A percentile compares a stretch with the other conserved stretches of the same genome.
These are phyloP conservation scores for Penicillium concentricum DNA, from an alignment of 2,329 filamentous ascomycete species.

Conservation along the genomic window DNA sequence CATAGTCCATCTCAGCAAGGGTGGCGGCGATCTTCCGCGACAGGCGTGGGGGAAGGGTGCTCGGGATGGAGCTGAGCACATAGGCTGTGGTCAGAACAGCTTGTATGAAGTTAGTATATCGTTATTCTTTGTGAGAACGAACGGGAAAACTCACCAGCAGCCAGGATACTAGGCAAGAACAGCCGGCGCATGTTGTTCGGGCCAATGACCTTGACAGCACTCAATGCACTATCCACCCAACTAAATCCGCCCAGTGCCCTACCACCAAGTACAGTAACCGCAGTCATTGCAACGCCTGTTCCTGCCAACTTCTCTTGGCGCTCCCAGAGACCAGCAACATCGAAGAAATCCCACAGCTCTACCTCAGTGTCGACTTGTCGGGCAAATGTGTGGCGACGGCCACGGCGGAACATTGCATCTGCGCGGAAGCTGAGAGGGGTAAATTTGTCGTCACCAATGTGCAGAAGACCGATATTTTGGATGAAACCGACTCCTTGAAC, in stretches of 20 bases:
- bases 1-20: conserved; percentile 82
- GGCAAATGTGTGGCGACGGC: conserved; percentile 73
- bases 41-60: conserved; percentile 81
- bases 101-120: conserved; percentile 45
- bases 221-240: conserved; percentile 86
- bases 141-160: conserved; percentile 65
- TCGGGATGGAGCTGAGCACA: conserved; percentile 80
- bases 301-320: conserved; percentile 92
- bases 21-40: conserved; percentile 80
- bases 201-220: conserved; percentile 75
- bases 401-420: conserved; percentile 87
- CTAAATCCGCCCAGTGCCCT: conserved; percentile 78
- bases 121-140: not conserved
- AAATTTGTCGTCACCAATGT: conserved; percentile 79
- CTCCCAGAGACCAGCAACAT: conserved; percentile 77
- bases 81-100: conserved; percentile 75
- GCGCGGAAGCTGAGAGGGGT: conserved; percentile 82
- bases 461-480: conserved; percentile 81
- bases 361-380: conserved; percentile 84
- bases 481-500: conserved; percentile 80
- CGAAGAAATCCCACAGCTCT: conserved; percentile 91
- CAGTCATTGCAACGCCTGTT: conserved; percentile 89
- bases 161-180: conserved; percentile 74
- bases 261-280: conserved; percentile 80
- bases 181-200: conserved; percentile 77